Conservation (phyloP, 441 rosid genomes). For the Brassica hybrid region DNA sequence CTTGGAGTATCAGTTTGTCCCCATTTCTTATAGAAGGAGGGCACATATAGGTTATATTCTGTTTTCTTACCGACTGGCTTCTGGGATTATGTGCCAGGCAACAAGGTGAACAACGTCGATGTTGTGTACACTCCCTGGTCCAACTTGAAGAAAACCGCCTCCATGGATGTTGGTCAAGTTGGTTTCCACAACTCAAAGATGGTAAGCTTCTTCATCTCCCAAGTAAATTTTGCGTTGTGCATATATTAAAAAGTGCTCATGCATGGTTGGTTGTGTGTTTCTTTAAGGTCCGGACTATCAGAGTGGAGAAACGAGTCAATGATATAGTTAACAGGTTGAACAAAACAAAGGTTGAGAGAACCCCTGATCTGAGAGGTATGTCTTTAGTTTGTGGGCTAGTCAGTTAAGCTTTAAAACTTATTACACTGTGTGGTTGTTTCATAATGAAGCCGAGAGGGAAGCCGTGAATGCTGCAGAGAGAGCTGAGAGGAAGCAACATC, state of each 20-base stretch:
- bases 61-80: constrained; percentile 42
- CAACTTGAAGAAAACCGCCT: constrained; percentile 92
- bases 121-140: constrained; percentile 98
- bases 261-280: neutral
- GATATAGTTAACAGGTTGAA: constrained; percentile 92
- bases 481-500: constrained; percentile 82
- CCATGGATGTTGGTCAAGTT: constrained; percentile 99
- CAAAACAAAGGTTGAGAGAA: constrained; percentile 89
- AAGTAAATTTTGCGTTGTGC: constrained; percentile 1
- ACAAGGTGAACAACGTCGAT: constrained; percentile 91
- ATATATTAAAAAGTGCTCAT: no score
- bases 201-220: constrained; percentile 48
- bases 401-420: neutral
- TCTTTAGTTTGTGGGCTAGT: no score
- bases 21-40: constrained; percentile 44
- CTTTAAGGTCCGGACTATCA: constrained; percentile 80
- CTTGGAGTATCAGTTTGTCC: constrained; percentile 37
- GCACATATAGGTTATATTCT: constrained; percentile 38
- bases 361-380: constrained; percentile 92
- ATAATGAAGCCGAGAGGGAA: constrained; percentile 86
- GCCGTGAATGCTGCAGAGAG: constrained; percentile 86
- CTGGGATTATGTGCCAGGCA: constrained; percentile 63
- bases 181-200: constrained; percentile 88
- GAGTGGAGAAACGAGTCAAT: constrained; percentile 92
- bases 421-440: neutral